Conservation (phyloP, 495 filamentous ascomycete species). For the Annulohypoxylon stygium region DNA sequence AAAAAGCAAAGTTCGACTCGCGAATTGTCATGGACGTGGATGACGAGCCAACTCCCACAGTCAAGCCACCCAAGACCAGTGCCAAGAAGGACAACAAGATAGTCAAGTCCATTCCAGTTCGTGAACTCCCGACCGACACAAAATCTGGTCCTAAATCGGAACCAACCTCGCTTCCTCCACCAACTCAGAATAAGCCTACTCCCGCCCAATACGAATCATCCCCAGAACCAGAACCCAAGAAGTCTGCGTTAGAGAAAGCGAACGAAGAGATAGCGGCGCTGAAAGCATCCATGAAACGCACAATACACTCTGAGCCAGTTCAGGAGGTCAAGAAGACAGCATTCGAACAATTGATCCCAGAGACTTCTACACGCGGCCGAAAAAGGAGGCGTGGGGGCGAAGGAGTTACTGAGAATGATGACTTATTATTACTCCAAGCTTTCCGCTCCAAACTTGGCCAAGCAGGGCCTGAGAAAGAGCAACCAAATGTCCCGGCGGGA, state of each 20-base stretch:
- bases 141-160: constrained; percentile 30
- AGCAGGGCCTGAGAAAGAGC: constrained; percentile 63
- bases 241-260: constrained; percentile 79
- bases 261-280: constrained; percentile 93
- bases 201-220: constrained; percentile 53
- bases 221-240: constrained; percentile 63
- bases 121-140: constrained; percentile 32
- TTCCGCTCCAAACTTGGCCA: constrained; percentile 84
- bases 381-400: constrained; percentile 74
- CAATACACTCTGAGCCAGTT: constrained; percentile 68
- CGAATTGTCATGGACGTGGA: constrained; percentile 76
- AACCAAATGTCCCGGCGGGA: constrained; percentile 42
- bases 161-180: constrained; percentile 43
- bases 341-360: constrained; percentile 83
- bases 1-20: constrained; percentile 93
- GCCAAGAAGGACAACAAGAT: constrained; percentile 51
- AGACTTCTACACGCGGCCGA: constrained; percentile 81
- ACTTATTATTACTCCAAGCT: constrained; percentile 76
- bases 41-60: constrained; percentile 48
- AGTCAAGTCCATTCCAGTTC: constrained; percentile 50
- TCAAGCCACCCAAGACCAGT: constrained; percentile 45
- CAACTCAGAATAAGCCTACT: constrained; percentile 40
- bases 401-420: constrained; percentile 58
- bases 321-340: constrained; percentile 70
- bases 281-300: constrained; percentile 93